Conservation (phyloP, 2,329 filamentous ascomycete genomes). For the Rachicladosporium sp. region DNA sequence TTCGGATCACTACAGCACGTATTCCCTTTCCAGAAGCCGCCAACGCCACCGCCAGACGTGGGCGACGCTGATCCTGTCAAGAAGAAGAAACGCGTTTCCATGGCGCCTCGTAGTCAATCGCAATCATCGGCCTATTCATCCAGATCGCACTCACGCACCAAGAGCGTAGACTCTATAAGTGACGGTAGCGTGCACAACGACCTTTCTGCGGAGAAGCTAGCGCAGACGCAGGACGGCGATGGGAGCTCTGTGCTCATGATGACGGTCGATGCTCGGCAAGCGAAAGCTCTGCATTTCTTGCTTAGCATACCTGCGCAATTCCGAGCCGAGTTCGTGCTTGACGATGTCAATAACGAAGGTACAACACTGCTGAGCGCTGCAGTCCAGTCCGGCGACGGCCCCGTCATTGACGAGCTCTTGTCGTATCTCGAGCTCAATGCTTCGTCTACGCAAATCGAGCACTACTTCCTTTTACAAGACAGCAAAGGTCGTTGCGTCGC, state of each 20-base stretch:
- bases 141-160: slow-evolving; percentile 59
- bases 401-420: slow-evolving; percentile 64
- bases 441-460: slow-evolving; percentile 43
- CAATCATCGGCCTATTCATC: slow-evolving; percentile 69
- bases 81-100: slow-evolving; percentile 64
- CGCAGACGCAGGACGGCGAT: slow-evolving; percentile 53
- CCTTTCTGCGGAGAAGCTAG: slow-evolving; percentile 65
- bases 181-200: slow-evolving; percentile 67
- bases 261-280: slow-evolving; percentile 47
- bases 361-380: slow-evolving; percentile 83
- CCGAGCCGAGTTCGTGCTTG: slow-evolving; percentile 55
- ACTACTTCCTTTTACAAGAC: slow-evolving; percentile 68
- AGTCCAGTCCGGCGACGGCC: slow-evolving; percentile 67
- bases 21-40: slow-evolving; percentile 71
- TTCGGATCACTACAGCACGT: slow-evolving; percentile 59
- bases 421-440: slow-evolving; percentile 51
- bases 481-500: slow-evolving; percentile 75
- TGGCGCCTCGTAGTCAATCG: slow-evolving; percentile 76
- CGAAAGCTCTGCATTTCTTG: slow-evolving; percentile 65
- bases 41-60: slow-evolving; percentile 32
- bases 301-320: slow-evolving; percentile 68
- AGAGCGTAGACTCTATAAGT: slow-evolving; percentile 61
- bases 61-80: slow-evolving; percentile 33
- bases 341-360: slow-evolving; percentile 79
- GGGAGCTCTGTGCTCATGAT: slow-evolving; percentile 69